Evolutionary conservation across 495 filamentous ascomycete genomes (phyloP).

Genomic region (Podospora pseudoanserina): DNA sequence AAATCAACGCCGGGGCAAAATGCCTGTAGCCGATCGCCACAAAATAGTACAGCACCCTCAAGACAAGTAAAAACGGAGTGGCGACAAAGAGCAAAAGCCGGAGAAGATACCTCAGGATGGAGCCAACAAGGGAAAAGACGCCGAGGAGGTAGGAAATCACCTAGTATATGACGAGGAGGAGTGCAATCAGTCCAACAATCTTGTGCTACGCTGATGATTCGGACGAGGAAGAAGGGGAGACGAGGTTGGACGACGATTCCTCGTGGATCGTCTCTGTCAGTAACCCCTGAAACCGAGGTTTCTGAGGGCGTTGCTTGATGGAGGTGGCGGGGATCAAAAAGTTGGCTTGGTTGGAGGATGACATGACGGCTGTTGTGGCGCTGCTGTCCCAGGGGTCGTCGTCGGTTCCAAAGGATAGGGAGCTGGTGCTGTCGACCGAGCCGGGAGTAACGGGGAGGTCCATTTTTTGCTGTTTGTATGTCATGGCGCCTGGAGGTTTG

Average conservation of each 20-base stretch:
- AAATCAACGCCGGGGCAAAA: not conserved
- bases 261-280: constrained; percentile 62
- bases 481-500: not conserved
- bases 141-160: not conserved
- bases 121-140: not conserved
- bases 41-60: too few relatives aligned
- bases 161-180: not conserved
- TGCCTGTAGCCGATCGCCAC: too few relatives aligned
- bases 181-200: not conserved
- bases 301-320: not conserved
- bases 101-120: too few relatives aligned
- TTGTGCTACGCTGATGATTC: not conserved
- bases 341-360: not conserved
- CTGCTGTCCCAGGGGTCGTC: constrained; percentile 4
- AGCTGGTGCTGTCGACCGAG: not conserved
- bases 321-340: not conserved
- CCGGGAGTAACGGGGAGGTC: not conserved
- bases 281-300: constrained; percentile 28
- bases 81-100: not conserved
- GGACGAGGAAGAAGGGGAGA: not conserved
- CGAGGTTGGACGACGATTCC: constrained; percentile 39
- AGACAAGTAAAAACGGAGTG: too few relatives aligned
- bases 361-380: not conserved
- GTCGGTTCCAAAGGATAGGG: constrained; percentile 4
- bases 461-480: not conserved